These are phyloP conservation scores for Umbelopsis ramanniana DNA, from an alignment of 192 early-diverging fungal species.

Conservation along the genomic window DNA sequence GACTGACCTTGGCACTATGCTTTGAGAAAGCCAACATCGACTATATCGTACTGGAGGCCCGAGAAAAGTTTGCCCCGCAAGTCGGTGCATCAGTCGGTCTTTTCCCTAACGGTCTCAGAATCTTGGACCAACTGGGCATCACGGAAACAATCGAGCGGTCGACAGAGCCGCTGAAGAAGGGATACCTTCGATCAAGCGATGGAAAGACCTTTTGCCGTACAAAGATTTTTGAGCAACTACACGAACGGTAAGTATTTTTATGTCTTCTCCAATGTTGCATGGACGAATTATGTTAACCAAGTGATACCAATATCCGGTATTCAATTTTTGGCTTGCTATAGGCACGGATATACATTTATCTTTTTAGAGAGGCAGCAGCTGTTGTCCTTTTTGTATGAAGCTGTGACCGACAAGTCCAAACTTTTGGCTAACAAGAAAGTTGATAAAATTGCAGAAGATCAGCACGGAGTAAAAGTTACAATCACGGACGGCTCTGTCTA, in stretches of 20 bases:
- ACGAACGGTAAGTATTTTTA: not conserved
- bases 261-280: not conserved
- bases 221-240: not conserved
- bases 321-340: not conserved
- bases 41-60: slow-evolving; percentile 31
- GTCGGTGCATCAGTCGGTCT: slow-evolving; percentile 38
- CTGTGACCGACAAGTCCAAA: not conserved
- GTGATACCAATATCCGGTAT: not conserved
- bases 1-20: slow-evolving; percentile 36
- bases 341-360: not conserved
- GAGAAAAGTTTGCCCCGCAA: slow-evolving; percentile 5
- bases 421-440: slow-evolving; percentile 1
- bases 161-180: not conserved
- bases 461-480: slow-evolving; percentile 16
- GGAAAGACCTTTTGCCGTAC: not conserved
- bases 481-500: slow-evolving; percentile 29
- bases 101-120: slow-evolving; percentile 26
- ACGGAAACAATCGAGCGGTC: slow-evolving; percentile 7
- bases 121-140: slow-evolving; percentile 42
- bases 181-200: not conserved
- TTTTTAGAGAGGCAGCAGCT: not conserved
- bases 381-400: not conserved
- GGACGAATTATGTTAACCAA: no score
- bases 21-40: slow-evolving; percentile 37
- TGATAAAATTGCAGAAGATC: not conserved